Evolutionary conservation across 228 moss, liverwort and hornwort species (phyloP).

Genomic region (Sphagnum fallax): DNA sequence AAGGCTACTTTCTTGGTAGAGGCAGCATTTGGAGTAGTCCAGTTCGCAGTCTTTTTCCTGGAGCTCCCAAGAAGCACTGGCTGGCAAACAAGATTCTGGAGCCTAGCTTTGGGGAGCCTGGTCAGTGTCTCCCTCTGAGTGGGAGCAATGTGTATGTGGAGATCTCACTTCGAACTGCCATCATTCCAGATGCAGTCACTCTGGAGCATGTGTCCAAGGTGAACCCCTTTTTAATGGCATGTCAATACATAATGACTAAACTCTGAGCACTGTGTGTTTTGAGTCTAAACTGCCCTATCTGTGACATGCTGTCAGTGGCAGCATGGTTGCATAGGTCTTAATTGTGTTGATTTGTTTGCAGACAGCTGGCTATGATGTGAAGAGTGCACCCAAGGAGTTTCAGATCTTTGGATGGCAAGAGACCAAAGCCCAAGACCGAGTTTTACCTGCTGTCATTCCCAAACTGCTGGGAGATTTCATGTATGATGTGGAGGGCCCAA

Average conservation of each 20-base stretch:
- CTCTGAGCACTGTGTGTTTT: no score
- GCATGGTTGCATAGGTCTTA: no score
- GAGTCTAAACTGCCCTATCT: no score
- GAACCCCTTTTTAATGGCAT: background rate
- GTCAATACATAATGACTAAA: no score
- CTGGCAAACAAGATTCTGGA: slow-evolving; percentile 69
- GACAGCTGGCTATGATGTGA: slow-evolving; percentile 72
- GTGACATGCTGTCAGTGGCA: no score
- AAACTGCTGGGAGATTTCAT: slow-evolving; percentile 60
- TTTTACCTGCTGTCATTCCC: slow-evolving; percentile 29
- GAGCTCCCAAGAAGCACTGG: slow-evolving; percentile 53
- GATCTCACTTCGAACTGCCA: slow-evolving; percentile 73
- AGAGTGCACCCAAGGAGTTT: slow-evolving; percentile 85
- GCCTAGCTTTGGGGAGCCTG: slow-evolving; percentile 94
- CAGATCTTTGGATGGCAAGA: slow-evolving; percentile 87
- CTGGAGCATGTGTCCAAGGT: slow-evolving; percentile 95
- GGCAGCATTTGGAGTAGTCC: slow-evolving; percentile 64
- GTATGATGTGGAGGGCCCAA: slow-evolving; percentile 43
- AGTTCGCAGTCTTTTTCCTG: slow-evolving; percentile 61
- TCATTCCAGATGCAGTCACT: slow-evolving; percentile 71
- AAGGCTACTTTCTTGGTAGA: slow-evolving; percentile 58
- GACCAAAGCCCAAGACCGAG: slow-evolving; percentile 50
- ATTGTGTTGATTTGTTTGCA: slow-evolving; percentile 9
- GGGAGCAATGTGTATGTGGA: slow-evolving; percentile 80
- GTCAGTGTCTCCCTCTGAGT: slow-evolving; percentile 83